A percentile compares a stretch with the other conserved stretches of the same genome.
These are phyloP conservation scores for Phialocephala sp. DNA, from an alignment of 2,329 filamentous ascomycete genomes.

Conservation along the genomic window DNA sequence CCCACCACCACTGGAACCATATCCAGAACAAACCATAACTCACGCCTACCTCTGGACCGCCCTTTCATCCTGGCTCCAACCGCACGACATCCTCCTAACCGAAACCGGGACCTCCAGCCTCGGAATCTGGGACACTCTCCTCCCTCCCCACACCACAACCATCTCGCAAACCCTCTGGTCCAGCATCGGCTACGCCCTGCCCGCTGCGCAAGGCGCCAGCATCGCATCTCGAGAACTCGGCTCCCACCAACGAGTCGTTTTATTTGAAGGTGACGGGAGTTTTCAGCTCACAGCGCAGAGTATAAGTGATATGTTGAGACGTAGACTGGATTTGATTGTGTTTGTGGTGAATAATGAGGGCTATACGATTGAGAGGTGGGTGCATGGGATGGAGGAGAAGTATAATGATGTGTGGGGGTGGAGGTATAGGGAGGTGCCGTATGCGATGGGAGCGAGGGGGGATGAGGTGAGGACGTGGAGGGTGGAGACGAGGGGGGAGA, in stretches of 20 bases:
- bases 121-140: constrained; percentile 81
- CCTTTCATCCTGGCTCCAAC: constrained; percentile 70
- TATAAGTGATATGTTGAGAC: constrained; percentile 78
- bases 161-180: constrained; percentile 78
- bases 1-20: constrained; percentile 51
- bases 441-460: constrained; percentile 66
- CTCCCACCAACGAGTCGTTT: constrained; percentile 65
- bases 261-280: constrained; percentile 64
- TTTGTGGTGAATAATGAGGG: constrained; percentile 87
- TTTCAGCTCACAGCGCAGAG: constrained; percentile 85
- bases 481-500: constrained; percentile 69
- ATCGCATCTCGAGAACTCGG: constrained; percentile 71
- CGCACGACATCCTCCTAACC: constrained; percentile 77
- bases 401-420: constrained; percentile 83
- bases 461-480: constrained; percentile 64
- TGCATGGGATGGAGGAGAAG: constrained; percentile 76
- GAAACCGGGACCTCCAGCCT: constrained; percentile 88
- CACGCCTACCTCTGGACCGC: constrained; percentile 78
- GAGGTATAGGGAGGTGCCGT: constrained; percentile 71
- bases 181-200: constrained; percentile 66
- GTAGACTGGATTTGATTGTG: constrained; percentile 75
- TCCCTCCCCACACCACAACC: constrained; percentile 73
- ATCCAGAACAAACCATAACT: not conserved
- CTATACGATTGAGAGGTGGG: constrained; percentile 85
- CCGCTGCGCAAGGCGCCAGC: constrained; percentile 68